These are phyloP conservation scores for Neurospora pannonica DNA, from an alignment of 495 filamentous ascomycete species.

Conservation along the genomic window DNA sequence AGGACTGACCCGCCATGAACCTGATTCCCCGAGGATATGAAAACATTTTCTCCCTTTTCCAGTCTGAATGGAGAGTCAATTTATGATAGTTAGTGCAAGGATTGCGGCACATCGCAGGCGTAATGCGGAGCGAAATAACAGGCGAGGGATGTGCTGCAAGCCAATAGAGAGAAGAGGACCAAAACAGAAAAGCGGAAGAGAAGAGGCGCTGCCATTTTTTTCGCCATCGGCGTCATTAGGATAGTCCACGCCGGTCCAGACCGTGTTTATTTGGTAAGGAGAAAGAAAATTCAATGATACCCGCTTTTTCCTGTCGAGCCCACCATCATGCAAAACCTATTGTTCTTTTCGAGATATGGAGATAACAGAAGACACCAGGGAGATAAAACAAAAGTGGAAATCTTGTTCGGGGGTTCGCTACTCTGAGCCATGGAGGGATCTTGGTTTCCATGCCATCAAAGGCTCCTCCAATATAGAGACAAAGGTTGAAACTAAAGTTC, in stretches of 20 bases:
- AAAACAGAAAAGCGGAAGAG: slow-evolving; percentile 5
- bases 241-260: slow-evolving; percentile 16
- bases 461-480: neutral
- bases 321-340: neutral
- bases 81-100: neutral
- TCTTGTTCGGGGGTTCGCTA: neutral
- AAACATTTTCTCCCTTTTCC: neutral
- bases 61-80: slow-evolving; percentile 1
- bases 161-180: neutral
- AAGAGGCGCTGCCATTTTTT: slow-evolving; percentile 8
- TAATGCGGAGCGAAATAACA: neutral
- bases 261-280: slow-evolving; percentile 20
- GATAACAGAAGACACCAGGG: neutral
- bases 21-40: neutral
- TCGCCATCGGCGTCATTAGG: slow-evolving; percentile 15
- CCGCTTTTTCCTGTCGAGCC: neutral
- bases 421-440: neutral
- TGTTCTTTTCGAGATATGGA: neutral
- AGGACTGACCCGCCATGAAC: neutral
- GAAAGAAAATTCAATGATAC: neutral
- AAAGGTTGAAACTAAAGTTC: neutral
- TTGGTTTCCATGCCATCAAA: neutral
- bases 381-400: neutral
- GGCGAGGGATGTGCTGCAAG: neutral
- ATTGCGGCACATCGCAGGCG: neutral